Conservation (phyloP, 2,329 filamentous ascomycete species). For the Sclerotinia glacialis region DNA sequence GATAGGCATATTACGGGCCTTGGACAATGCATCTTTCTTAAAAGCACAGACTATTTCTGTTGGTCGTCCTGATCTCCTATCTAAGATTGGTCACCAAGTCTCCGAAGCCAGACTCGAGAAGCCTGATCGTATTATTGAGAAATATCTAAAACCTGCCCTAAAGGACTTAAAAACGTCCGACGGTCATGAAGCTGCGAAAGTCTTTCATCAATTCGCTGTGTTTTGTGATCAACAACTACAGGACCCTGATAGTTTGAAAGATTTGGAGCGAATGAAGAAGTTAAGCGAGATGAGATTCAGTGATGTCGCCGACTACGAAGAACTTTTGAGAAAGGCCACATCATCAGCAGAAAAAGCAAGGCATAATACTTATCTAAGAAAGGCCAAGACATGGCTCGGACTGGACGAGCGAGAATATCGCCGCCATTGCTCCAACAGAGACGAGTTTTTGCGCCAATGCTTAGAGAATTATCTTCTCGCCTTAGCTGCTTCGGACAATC, state of each 20-base stretch:
- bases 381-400: conserved; percentile 84
- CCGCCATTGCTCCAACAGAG: conserved; percentile 70
- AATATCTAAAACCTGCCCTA: conserved; percentile 81
- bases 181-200: conserved; percentile 75
- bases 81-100: conserved; percentile 83
- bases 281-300: conserved; percentile 76
- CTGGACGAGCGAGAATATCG: conserved; percentile 85
- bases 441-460: conserved; percentile 81
- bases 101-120: conserved; percentile 89
- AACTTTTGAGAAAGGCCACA: conserved; percentile 46
- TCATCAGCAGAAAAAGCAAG: conserved; percentile 52
- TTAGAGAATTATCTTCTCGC: conserved; percentile 91
- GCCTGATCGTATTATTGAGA: conserved; percentile 82
- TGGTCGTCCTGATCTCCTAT: conserved; percentile 74
- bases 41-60: conserved; percentile 69
- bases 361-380: conserved; percentile 60
- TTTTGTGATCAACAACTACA: conserved; percentile 96
- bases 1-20: conserved; percentile 79
- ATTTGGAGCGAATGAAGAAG: conserved; percentile 75
- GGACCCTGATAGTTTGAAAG: conserved; percentile 78
- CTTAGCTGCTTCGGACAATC: conserved; percentile 78
- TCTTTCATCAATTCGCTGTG: conserved; percentile 90
- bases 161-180: conserved; percentile 69
- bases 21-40: conserved; percentile 60
- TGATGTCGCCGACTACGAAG: conserved; percentile 73